These are phyloP conservation scores for Rubroboletus pulcherrimus DNA, from an alignment of 768 basidiomycete genomes.

Conservation along the genomic window DNA sequence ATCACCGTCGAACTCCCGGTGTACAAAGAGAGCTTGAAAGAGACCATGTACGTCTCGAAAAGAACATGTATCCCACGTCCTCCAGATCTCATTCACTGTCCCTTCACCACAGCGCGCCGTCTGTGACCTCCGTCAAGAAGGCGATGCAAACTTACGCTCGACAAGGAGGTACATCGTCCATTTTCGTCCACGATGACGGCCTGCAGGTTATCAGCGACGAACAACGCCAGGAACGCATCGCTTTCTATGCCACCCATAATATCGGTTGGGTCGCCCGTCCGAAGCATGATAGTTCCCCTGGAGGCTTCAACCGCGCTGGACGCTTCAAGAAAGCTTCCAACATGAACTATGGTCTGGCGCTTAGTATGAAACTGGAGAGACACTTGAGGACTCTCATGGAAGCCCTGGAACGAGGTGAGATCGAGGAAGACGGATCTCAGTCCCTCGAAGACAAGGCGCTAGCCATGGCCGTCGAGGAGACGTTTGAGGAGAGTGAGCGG, in stretches of 20 bases:
- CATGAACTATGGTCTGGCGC: slow-evolving; percentile 72
- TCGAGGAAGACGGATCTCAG: slow-evolving; percentile 35
- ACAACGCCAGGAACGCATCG: slow-evolving; percentile 45
- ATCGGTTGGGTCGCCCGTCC: slow-evolving; percentile 63
- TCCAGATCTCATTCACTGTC: neutral
- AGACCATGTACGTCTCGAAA: slow-evolving; percentile 61
- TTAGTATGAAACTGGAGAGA: slow-evolving; percentile 36
- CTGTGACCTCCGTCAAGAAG: slow-evolving; percentile 65
- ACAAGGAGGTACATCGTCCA: slow-evolving; percentile 56
- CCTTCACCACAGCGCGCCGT: slow-evolving; percentile 51
- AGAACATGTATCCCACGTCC: neutral
- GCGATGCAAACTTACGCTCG: slow-evolving; percentile 65
- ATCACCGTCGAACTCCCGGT: slow-evolving; percentile 82
- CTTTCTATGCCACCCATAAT: slow-evolving; percentile 53
- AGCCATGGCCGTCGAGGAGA: slow-evolving; percentile 70
- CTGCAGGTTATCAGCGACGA: slow-evolving; percentile 46
- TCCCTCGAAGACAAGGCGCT: slow-evolving; percentile 68
- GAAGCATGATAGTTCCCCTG: slow-evolving; percentile 33
- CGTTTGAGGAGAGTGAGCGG: slow-evolving; percentile 53
- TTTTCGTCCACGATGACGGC: slow-evolving; percentile 62
- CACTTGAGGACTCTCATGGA: slow-evolving; percentile 45
- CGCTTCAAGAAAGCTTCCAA: slow-evolving; percentile 94
- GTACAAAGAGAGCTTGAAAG: slow-evolving; percentile 78
- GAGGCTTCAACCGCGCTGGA: slow-evolving; percentile 46
- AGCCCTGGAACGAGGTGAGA: slow-evolving; percentile 37